Conservation (phyloP, 345 rosid species). For the Citrus australasica region DNA sequence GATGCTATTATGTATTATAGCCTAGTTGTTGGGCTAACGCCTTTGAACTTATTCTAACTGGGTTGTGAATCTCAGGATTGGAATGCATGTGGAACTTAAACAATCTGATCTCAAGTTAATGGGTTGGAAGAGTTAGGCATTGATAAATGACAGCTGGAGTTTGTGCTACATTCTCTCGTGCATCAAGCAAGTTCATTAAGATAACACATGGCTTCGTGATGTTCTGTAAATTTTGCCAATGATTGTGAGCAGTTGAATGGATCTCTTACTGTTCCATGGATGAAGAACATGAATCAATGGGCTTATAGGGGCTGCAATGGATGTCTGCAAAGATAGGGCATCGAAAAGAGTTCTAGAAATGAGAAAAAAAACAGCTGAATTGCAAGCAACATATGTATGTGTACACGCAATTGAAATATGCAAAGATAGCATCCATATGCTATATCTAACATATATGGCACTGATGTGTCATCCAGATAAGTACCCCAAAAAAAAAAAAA, state of each 20-base stretch:
- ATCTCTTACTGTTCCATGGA: neutral
- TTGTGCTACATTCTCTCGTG: neutral
- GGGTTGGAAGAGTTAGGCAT: constrained; percentile 62
- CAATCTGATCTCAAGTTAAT: constrained; percentile 56
- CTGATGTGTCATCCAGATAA: no score
- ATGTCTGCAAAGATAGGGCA: no score
- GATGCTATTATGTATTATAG: neutral
- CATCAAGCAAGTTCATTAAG: neutral
- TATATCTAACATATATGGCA: neutral
- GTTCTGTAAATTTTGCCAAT: neutral
- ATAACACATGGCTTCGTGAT: neutral
- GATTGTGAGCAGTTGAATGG: neutral
- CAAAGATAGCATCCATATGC: neutral
- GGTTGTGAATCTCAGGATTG: constrained; percentile 46
- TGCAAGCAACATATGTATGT: neutral
- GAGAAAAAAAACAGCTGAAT: neutral
- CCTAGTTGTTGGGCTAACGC: neutral
- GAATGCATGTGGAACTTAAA: constrained; percentile 72
- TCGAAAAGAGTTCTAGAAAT: neutral
- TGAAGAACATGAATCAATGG: neutral
- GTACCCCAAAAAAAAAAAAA: no score
- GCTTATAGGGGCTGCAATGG: no score
- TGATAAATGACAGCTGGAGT: neutral
- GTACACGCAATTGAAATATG: neutral
- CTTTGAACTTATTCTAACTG: neutral